These are phyloP conservation scores for Volvox africanus DNA, from an alignment of 139 green algal species.

Conservation along the genomic window DNA sequence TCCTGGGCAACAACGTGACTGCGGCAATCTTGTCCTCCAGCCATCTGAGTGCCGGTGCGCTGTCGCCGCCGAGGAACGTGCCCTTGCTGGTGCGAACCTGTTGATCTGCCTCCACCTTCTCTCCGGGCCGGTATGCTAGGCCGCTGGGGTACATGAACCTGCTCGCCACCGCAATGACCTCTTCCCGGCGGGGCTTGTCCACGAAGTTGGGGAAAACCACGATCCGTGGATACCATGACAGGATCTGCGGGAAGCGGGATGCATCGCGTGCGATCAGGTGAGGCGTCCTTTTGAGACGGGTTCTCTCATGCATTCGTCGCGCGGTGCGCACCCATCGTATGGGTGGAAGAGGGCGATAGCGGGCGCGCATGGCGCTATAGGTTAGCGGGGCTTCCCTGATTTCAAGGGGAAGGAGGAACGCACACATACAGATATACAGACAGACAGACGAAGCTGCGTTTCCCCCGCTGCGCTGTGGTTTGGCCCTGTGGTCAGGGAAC, in stretches of 20 bases:
- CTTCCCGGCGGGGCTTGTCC: conserved; percentile 24
- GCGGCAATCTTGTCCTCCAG: conserved; percentile 65
- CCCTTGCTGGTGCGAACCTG: conserved; percentile 58
- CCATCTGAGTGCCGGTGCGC: conserved; percentile 44
- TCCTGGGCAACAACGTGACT: conserved; percentile 55
- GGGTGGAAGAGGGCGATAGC: not conserved
- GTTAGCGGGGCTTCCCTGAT: too few species aligned
- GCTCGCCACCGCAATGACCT: conserved; percentile 49
- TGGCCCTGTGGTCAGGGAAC: too few species aligned
- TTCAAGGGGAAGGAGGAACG: not conserved
- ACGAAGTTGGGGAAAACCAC: conserved; percentile 58
- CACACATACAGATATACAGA: not conserved
- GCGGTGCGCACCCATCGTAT: too few species aligned
- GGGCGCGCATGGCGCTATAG: too few species aligned
- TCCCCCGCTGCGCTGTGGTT: too few species aligned
- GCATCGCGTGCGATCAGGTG: not conserved
- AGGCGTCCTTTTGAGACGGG: too few species aligned
- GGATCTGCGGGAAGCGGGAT: conserved; percentile 31
- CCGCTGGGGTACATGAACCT: conserved; percentile 42
- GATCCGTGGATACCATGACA: conserved; percentile 62
- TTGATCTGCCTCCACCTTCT: conserved; percentile 33
- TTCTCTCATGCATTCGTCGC: too few species aligned
- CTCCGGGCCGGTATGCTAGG: conserved; percentile 47
- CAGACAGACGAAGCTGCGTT: too few species aligned
- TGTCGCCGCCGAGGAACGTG: conserved; percentile 56